Evolutionary conservation across 805 yeast species (phyloP).

Genomic region (Metahyphopichia silvanorum): DNA sequence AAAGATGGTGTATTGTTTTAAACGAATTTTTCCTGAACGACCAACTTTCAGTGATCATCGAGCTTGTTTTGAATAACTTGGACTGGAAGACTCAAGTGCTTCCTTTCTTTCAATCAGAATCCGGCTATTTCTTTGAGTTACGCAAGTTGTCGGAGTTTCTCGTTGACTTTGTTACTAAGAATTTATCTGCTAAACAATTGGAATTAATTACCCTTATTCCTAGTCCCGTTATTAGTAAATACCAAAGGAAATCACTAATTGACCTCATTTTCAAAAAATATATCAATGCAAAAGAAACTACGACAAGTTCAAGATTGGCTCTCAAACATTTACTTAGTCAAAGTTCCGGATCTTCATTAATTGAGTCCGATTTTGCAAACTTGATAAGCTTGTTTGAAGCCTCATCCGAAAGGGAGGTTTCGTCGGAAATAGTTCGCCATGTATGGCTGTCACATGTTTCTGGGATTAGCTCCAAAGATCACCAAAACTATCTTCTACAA

Average conservation of each 20-base stretch:
- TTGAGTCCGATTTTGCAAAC: constrained; percentile 42
- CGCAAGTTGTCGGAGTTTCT: no score
- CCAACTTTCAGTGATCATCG: constrained; percentile 24
- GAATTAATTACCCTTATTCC: constrained; percentile 36
- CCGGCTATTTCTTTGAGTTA: not conserved
- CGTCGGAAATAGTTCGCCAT: constrained; percentile 24
- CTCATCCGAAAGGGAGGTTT: constrained; percentile 3
- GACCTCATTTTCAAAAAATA: constrained; percentile 8
- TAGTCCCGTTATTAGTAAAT: constrained; percentile 41
- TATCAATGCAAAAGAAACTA: constrained; percentile 1
- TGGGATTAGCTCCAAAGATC: constrained; percentile 30
- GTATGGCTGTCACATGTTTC: constrained; percentile 41
- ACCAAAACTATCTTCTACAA: constrained; percentile 16
- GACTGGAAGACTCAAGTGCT: not conserved
- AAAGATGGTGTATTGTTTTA: constrained; percentile 55
- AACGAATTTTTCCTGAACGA: constrained; percentile 29
- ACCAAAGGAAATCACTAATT: constrained; percentile 11
- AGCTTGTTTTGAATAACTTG: constrained; percentile 17
- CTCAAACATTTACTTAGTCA: constrained; percentile 41
- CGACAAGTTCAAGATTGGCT: constrained; percentile 11
- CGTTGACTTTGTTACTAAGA: no score
- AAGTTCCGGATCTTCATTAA: constrained; percentile 52
- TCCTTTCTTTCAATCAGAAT: not conserved
- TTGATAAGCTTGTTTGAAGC: constrained; percentile 15
- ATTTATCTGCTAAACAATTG: no score